Base-by-base conservation (phyloP, 208 protist genomes). In the Phytomonas serpens region DNA sequence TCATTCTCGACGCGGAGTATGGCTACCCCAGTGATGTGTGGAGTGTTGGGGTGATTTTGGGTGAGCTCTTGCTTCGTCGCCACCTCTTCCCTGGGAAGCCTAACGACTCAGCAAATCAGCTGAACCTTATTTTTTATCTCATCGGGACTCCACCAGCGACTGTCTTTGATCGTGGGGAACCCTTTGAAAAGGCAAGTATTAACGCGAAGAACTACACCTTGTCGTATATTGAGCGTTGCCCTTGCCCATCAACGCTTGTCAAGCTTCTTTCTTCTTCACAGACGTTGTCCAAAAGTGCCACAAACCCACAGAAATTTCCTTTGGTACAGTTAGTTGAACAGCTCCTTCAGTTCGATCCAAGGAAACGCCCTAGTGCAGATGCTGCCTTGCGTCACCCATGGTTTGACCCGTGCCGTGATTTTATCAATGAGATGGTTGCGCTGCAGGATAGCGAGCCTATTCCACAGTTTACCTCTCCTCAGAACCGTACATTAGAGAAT, bases 31-130 rank as follows among this genome's bases (percentile, higher is more conserved):
- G 88, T 67, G 93, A 97, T 74, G 81, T 97, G 47, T 97, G 93
- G 90, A 90, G 84, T 62, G 85, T 95, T 40, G 93, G 93, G 11
- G 90, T 95, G n/a, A 93, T 97, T 64, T 77, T 97, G n/a, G 91
- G 89, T 11, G 93, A 97, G 78, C 76, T 98, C 42, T 86, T 98
- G 40, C 84, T 96, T 34, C 81, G 90, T 23, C 85, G 81, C 4
- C 93, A 98, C 66, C 79, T 98, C 14, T 92, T 98, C 51, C 94
- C 94, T 10, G 96, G 96, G 19, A 95, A 94, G 67, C 78, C 80
- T 16, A 97, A 98, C 72, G 89, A 97, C 77, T 91, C 83, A 1
- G 97, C 97, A n/a, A 93, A 98, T 67, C 94, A 98, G 76, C 83
- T 98, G 14, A 88, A 88, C 64, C 87, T 93, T 63, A 98, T 98